Evolutionary conservation across 1,284 basidiomycete genomes (phyloP).

Genomic region (Taiwanofungus camphoratus): DNA sequence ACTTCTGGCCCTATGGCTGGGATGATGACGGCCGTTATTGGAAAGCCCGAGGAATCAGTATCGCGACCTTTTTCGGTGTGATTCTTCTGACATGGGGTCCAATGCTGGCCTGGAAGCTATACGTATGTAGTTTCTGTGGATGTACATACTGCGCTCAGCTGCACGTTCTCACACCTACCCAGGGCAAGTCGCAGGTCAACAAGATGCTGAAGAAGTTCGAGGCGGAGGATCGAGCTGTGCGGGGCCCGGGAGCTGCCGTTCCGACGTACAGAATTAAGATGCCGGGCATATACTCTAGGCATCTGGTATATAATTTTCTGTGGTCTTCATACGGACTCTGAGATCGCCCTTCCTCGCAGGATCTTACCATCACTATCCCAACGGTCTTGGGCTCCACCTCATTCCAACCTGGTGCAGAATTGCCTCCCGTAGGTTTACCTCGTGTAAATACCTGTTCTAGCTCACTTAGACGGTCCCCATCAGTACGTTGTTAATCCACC

Average conservation of each 20-base stretch:
- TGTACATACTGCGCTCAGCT: neutral
- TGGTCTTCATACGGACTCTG: neutral
- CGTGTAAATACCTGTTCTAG: neutral
- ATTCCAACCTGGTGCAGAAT: slow-evolving; percentile 40
- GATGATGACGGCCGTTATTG: slow-evolving; percentile 23
- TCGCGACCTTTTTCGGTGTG: slow-evolving; percentile 35
- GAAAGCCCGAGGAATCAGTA: slow-evolving; percentile 34
- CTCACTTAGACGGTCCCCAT: neutral
- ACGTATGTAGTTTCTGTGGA: slow-evolving; percentile 25
- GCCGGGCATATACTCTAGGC: slow-evolving; percentile 37
- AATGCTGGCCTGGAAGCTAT: slow-evolving; percentile 43
- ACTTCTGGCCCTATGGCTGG: slow-evolving; percentile 10
- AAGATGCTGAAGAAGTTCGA: slow-evolving; percentile 38
- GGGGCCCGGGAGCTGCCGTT: slow-evolving; percentile 24
- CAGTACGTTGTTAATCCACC: slow-evolving; percentile 31
- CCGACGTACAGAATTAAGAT: slow-evolving; percentile 41
- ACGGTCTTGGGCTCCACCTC: slow-evolving; percentile 27
- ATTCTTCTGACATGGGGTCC: slow-evolving; percentile 39
- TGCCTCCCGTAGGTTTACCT: slow-evolving; percentile 37
- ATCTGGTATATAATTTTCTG: slow-evolving; percentile 30
- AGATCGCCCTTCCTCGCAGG: slow-evolving; percentile 22
- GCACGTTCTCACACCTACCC: neutral
- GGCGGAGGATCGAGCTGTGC: slow-evolving; percentile 33
- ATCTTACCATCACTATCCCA: slow-evolving; percentile 38
- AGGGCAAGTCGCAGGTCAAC: slow-evolving; percentile 42